These are phyloP conservation scores for Torrubiellomyces zombiae DNA, from an alignment of 2,329 filamentous ascomycete species.

Conservation along the genomic window DNA sequence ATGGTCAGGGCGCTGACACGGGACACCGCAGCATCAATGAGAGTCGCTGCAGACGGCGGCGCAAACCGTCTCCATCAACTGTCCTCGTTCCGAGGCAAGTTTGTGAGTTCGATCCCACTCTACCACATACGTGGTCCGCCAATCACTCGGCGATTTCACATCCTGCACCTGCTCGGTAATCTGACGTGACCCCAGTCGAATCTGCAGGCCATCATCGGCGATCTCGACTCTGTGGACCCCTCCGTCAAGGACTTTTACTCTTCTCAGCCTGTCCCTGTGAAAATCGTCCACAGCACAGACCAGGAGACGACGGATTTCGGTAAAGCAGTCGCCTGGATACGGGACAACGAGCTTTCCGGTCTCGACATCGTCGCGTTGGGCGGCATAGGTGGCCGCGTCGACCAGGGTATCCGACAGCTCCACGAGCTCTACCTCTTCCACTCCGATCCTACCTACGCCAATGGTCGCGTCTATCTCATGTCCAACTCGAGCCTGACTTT, in stretches of 20 bases:
- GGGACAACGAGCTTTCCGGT: constrained; percentile 14
- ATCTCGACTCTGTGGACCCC: constrained; percentile 67
- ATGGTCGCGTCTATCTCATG: constrained; percentile 57
- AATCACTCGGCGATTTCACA: not conserved
- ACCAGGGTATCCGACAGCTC: constrained; percentile 79
- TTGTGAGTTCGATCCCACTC: constrained; percentile 15
- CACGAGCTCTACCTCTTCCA: constrained; percentile 64
- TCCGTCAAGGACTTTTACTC: constrained; percentile 51
- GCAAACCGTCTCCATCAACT: constrained; percentile 55
- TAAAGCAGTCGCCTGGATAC: constrained; percentile 56
- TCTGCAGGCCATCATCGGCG: constrained; percentile 65
- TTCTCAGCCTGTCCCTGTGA: constrained; percentile 28
- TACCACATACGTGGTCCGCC: constrained; percentile 1
- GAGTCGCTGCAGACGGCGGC: constrained; percentile 79
- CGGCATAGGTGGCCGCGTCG: constrained; percentile 75
- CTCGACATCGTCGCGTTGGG: constrained; percentile 65
- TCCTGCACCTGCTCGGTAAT: too few species aligned
- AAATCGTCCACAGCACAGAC: constrained; percentile 55
- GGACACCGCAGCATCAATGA: constrained; percentile 36
- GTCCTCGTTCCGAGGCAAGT: constrained; percentile 23
- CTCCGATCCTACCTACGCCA: constrained; percentile 26
- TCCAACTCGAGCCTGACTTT: constrained; percentile 72
- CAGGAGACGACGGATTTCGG: constrained; percentile 84
- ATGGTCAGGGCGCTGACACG: constrained; percentile 1
- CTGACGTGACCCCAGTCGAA: constrained; percentile 25